Percentiles rank a stretch among this genome's conserved stretches.
Conservation (phyloP, 2,329 filamentous ascomycete species). For the Aplosporella prunicola region DNA sequence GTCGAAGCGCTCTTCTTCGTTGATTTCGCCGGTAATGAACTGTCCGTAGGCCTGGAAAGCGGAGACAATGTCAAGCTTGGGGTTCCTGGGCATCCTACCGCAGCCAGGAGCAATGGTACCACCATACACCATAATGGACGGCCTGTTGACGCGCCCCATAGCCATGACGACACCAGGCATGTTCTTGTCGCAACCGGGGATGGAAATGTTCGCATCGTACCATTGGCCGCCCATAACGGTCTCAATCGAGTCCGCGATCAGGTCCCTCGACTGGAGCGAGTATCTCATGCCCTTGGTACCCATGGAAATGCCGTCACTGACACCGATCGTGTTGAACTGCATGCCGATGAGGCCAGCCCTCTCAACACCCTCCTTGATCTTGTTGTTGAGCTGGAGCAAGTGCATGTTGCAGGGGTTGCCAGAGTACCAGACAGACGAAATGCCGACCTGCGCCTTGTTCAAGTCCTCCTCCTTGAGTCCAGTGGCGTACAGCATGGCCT, state of each 20-base stretch:
- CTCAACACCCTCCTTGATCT: conserved; percentile 63
- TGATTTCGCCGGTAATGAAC: conserved; percentile 85
- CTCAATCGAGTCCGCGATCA: conserved; percentile 97
- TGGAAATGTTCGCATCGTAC: conserved; percentile 95
- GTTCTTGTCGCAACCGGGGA: conserved; percentile 99
- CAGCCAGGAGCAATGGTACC: conserved; percentile 90
- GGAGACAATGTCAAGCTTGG: conserved; percentile 83
- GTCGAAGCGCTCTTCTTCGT: conserved; percentile 83
- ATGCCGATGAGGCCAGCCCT: conserved; percentile 78
- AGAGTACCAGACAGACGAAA: conserved; percentile 95
- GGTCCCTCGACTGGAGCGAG: conserved; percentile 84
- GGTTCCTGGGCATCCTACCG: conserved; percentile 52
- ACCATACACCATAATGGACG: conserved; percentile 95
- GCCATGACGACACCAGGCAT: conserved; percentile 65
- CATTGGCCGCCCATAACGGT: conserved; percentile 98
- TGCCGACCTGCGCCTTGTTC: conserved; percentile 94
- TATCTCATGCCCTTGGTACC: conserved; percentile 95
- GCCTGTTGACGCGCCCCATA: conserved; percentile 90
- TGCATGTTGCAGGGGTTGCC: conserved; percentile 99
- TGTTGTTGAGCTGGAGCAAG: conserved; percentile 75
- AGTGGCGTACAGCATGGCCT: conserved; percentile 97
- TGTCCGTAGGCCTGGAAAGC: conserved; percentile 97
- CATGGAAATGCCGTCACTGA: conserved; percentile 97
- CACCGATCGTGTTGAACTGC: conserved; percentile 98
- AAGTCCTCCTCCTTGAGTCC: conserved; percentile 79